Percentiles rank a stretch among this genome's conserved stretches.
Conservation (phyloP, 768 basidiomycete genomes). For the Psilocybe sp. region DNA sequence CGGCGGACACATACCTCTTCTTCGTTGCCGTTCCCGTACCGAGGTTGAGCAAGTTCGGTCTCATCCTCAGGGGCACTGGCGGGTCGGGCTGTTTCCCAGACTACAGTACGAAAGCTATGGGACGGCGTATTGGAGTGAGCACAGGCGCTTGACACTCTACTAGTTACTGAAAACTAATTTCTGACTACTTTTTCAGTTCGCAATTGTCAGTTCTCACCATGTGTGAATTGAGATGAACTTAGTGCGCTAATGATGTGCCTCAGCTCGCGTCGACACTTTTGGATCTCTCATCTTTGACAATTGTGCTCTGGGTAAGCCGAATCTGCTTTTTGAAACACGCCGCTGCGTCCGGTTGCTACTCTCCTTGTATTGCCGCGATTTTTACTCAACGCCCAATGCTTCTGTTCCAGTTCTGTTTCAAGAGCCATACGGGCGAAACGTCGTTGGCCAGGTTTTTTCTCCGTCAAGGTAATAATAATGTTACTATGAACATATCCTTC, state of each 20-base stretch:
- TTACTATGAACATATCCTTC: not conserved
- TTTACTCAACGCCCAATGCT: not conserved
- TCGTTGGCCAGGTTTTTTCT: conserved; percentile 32
- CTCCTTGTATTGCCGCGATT: conserved; percentile 23
- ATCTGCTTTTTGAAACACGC: conserved; percentile 23
- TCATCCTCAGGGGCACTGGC: conserved; percentile 17
- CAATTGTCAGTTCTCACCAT: conserved; percentile 12
- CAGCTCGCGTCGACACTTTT: not conserved
- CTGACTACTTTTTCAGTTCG: conserved; percentile 11
- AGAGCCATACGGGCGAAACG: conserved; percentile 20
- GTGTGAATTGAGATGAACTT: too few relatives aligned
- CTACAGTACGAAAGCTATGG: conserved; percentile 26
- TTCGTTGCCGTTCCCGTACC: conserved; percentile 19
- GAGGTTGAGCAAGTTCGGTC: not conserved
- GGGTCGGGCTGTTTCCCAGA: conserved; percentile 36
- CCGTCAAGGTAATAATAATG: conserved; percentile 27
- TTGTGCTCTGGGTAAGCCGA: too few relatives aligned
- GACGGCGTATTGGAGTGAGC: conserved; percentile 30
- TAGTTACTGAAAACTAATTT: not conserved
- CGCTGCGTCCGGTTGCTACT: conserved; percentile 28
- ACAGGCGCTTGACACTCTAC: not conserved
- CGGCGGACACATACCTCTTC: conserved; percentile 33
- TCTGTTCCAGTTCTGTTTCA: conserved; percentile 20
- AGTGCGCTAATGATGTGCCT: too few relatives aligned
- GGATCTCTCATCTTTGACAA: not conserved